A percentile compares a stretch with the other conserved stretches of the same genome.
Evolutionary conservation across 2,329 filamentous ascomycete species (phyloP).

Genomic region (Westerdykella ornata): DNA sequence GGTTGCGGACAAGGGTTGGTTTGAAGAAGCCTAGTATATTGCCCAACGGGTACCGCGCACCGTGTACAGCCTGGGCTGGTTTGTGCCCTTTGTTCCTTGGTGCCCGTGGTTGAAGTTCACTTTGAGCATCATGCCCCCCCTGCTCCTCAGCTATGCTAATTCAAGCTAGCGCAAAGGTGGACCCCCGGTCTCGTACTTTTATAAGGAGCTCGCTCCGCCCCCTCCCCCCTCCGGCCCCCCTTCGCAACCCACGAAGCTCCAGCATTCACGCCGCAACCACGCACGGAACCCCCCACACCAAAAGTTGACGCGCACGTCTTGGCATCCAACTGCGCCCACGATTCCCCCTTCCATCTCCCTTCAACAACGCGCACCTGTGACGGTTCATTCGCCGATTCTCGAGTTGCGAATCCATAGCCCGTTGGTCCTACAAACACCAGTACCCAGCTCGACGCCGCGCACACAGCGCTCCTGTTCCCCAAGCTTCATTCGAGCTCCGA

Average conservation of each 20-base stretch:
- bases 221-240: neutral
- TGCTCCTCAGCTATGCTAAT: neutral
- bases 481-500: neutral
- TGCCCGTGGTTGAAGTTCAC: neutral
- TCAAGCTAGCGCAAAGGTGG: neutral
- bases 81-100: no score
- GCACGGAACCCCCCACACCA: neutral
- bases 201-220: neutral
- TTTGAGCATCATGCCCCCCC: no score
- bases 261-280: no score
- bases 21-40: no score
- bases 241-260: neutral
- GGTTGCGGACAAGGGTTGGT: no score
- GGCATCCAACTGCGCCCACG: neutral
- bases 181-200: neutral
- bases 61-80: neutral
- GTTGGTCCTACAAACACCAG: no score
- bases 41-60: no score
- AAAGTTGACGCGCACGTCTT: neutral
- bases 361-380: no score
- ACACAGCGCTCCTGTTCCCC: neutral
- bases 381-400: no score
- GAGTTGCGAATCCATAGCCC: no score
- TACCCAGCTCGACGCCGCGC: neutral
- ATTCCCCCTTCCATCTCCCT: no score